Evolutionary conservation across 306 rosid species (phyloP).

Genomic region (Citrullus colocynthis): DNA sequence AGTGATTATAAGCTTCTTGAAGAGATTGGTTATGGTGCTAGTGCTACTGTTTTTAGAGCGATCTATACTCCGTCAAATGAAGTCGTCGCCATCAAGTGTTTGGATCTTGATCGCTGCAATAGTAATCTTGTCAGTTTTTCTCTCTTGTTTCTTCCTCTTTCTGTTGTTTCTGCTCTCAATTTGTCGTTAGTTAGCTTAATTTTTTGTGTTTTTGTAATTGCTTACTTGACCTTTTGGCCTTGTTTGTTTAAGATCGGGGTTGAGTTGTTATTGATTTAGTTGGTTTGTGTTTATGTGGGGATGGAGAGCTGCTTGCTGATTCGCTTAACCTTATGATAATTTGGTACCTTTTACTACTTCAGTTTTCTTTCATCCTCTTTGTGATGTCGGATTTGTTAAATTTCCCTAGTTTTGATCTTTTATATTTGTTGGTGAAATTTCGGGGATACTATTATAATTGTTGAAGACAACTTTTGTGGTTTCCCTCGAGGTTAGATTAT

Average conservation of each 20-base stretch:
- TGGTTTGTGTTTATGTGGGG: background rate
- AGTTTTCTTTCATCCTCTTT: background rate
- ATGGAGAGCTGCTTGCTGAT: background rate
- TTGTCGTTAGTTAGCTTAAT: background rate
- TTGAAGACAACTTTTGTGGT: background rate
- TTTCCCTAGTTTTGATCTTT: background rate
- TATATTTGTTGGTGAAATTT: background rate
- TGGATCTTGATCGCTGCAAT: slow-evolving; percentile 98
- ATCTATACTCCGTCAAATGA: slow-evolving; percentile 71
- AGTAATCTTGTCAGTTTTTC: slow-evolving; percentile 47
- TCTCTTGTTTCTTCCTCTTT: background rate
- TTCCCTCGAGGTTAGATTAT: background rate
- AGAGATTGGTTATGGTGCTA: slow-evolving; percentile 93
- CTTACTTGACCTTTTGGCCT: background rate
- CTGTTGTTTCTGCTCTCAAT: background rate
- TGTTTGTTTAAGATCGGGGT: slow-evolving; percentile 3
- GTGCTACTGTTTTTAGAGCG: slow-evolving; percentile 86
- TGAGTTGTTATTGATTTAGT: background rate
- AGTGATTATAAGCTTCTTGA: slow-evolving; percentile 81
- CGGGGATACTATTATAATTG: background rate
- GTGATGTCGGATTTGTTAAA: background rate
- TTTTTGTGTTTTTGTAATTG: background rate
- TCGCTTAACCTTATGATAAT: background rate
- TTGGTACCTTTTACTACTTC: background rate
- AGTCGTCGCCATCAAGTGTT: slow-evolving; percentile 77